Conservation (phyloP, 192 early-diverging fungal genomes). For the Lobosporangium transversale region DNA sequence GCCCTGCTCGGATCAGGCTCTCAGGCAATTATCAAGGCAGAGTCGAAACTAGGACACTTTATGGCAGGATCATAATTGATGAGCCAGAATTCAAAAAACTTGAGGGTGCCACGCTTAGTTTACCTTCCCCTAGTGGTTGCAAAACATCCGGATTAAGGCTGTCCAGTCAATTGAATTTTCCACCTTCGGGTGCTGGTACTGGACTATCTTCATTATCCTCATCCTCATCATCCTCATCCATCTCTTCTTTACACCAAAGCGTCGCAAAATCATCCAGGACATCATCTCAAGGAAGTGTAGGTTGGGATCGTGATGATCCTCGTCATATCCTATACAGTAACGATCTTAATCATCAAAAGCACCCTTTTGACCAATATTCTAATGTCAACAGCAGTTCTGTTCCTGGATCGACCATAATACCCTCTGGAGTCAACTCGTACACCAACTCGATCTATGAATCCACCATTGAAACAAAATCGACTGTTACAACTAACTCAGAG, state of each 20-base stretch:
- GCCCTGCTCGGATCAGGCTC: conserved; percentile 28
- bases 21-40: conserved; percentile 51
- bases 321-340: conserved; percentile 35
- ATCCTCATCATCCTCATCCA: conserved; percentile 14
- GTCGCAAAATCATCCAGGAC: conserved; percentile 29
- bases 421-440: conserved; percentile 24
- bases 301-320: conserved; percentile 32
- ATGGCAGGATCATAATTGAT: conserved; percentile 43
- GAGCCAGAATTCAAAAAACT: conserved; percentile 46
- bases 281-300: conserved; percentile 32
- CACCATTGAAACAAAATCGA: conserved; percentile 21
- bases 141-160: background rate
- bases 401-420: conserved; percentile 8
- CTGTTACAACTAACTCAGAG: conserved; percentile 24
- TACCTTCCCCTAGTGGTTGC: conserved; percentile 38
- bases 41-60: conserved; percentile 41
- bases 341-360: conserved; percentile 28
- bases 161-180: too few relatives aligned
- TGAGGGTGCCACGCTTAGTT: conserved; percentile 27
- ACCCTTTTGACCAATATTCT: conserved; percentile 13
- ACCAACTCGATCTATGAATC: conserved; percentile 30
- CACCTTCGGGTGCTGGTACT: too few relatives aligned
- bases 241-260: conserved; percentile 26
- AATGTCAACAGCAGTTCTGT: conserved; percentile 8
- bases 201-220: too few relatives aligned